Base-by-base conservation (phyloP, 345 rosid species). In the Citrus medica region DNA sequence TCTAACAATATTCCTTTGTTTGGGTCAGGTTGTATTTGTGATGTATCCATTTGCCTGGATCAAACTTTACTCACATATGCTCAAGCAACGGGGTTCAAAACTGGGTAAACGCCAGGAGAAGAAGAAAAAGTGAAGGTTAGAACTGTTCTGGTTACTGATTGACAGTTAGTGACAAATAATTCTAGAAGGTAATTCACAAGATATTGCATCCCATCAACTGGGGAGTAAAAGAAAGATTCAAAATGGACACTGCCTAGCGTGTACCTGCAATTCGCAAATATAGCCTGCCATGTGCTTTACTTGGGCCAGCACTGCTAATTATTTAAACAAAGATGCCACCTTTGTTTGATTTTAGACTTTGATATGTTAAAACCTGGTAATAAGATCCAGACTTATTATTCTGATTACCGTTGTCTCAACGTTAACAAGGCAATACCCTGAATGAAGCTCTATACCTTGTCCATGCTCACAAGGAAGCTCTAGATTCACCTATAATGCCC, bases 11-110 rank as follows among this genome's bases (percentile, higher is more conserved):
- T 58, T 51, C 40, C 38, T 58, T 22, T 78, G 71, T 83, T 66
- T 77, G 76, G 21, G 40, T 21, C 89, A 93, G 98, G 94, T 69
- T 78, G 12, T 87, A 37, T 89, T 95, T 78, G 63, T 90, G 68
- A 37, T 84, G 67, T 95, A 93, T 68, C 99, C 98, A 9, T 86
- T 95, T 81, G 86, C 87, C 64, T 92, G 93, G 94, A 74, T 92
- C 77, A 93, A 87, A 71, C 94, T 93, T 62, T 93, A 92, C 87
- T 80, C 86, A 69, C 89, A 92, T 82, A 76, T 95, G 82, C 81
- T 91, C 80, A 93, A 87, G 85, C 99, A 93, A 74, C 84, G 98
- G 33, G 83, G 70, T 65, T 84, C 89, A 37, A 95, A 91, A 81
- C 85, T 93, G 48, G 82, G 89, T 10, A 88, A 86, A 80, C 83